Evolutionary conservation across 768 basidiomycete genomes (phyloP).

Genomic region (Coprinellus aureogranulatus): DNA sequence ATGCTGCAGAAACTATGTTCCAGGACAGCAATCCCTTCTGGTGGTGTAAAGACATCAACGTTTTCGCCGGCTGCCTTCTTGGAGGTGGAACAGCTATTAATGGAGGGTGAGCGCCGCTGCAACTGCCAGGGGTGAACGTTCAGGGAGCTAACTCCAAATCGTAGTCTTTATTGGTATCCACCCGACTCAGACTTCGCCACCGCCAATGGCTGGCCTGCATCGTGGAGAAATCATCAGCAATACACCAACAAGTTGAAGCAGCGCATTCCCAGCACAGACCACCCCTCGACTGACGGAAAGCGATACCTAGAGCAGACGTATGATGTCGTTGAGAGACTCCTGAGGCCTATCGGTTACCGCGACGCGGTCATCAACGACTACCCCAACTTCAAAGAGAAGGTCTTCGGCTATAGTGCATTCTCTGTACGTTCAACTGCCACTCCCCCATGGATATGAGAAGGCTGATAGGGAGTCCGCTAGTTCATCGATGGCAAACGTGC

Average conservation of each 20-base stretch:
- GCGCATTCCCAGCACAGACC: slow-evolving; percentile 56
- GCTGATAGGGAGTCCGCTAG: slow-evolving; percentile 16
- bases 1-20: slow-evolving; percentile 54
- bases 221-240: slow-evolving; percentile 51
- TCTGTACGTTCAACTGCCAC: slow-evolving; percentile 26
- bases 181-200: slow-evolving; percentile 49
- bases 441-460: not conserved
- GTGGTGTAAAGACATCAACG: slow-evolving; percentile 66
- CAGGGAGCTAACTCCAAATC: too few species aligned
- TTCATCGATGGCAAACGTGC: slow-evolving; percentile 47
- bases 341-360: slow-evolving; percentile 48
- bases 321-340: slow-evolving; percentile 41
- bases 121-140: too few species aligned
- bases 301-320: slow-evolving; percentile 54
- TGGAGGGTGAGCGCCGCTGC: too few species aligned
- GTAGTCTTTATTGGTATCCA: slow-evolving; percentile 55
- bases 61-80: slow-evolving; percentile 62
- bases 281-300: slow-evolving; percentile 58
- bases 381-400: slow-evolving; percentile 57
- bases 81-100: slow-evolving; percentile 66
- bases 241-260: slow-evolving; percentile 49
- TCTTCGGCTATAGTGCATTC: slow-evolving; percentile 51
- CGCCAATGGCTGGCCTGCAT: slow-evolving; percentile 49
- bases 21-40: slow-evolving; percentile 53
- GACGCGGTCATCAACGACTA: slow-evolving; percentile 55